These are phyloP conservation scores for Crepidotus variabilis DNA, from an alignment of 768 basidiomycete species.

Conservation along the genomic window DNA sequence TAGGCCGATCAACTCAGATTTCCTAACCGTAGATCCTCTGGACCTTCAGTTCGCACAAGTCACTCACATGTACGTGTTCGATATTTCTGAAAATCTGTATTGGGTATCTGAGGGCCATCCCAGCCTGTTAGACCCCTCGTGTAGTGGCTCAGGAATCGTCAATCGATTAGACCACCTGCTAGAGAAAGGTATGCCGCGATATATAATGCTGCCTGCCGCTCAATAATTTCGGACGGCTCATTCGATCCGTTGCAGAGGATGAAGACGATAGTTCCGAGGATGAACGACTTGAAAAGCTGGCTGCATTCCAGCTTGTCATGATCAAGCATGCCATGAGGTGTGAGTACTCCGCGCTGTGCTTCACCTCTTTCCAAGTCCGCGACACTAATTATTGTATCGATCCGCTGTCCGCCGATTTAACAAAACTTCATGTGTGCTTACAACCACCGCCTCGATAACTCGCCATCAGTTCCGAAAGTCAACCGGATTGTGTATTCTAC, in stretches of 20 bases:
- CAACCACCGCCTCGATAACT: conserved; percentile 7
- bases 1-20: conserved; percentile 73
- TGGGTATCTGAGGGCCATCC: background rate
- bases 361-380: conserved; percentile 12
- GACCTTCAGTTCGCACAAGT: conserved; percentile 59
- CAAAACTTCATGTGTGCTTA: conserved; percentile 1
- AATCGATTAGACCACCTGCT: conserved; percentile 85
- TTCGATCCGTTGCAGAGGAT: conserved; percentile 33
- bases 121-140: conserved; percentile 93
- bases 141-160: conserved; percentile 91
- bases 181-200: conserved; percentile 52
- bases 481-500: conserved; percentile 92
- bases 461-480: conserved; percentile 64
- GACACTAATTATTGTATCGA: conserved; percentile 4
- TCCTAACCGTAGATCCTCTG: conserved; percentile 71
- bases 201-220: conserved; percentile 1
- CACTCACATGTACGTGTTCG: conserved; percentile 77
- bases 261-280: conserved; percentile 56
- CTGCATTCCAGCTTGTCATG: conserved; percentile 87
- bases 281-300: conserved; percentile 78
- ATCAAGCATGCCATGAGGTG: conserved; percentile 95
- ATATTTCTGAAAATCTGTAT: background rate
- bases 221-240: background rate
- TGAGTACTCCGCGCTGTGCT: conserved; percentile 30
- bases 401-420: conserved; percentile 2